A percentile compares a stretch with the other conserved stretches of the same genome.
Conservation (phyloP, 2,329 filamentous ascomycete genomes). For the Phaeosphaeria sp. region DNA sequence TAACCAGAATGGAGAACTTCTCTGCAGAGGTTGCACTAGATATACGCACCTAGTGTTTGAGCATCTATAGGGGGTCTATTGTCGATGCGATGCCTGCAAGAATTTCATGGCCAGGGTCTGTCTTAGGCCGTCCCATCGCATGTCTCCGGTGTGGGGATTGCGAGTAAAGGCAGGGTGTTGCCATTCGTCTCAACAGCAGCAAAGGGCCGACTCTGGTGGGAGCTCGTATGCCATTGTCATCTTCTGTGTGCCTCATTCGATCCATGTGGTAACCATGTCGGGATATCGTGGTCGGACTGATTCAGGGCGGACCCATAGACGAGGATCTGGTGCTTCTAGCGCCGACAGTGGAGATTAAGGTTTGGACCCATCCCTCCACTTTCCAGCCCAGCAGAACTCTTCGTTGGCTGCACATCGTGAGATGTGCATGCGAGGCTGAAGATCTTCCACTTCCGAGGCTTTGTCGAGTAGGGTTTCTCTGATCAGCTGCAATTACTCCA, state of each 20-base stretch:
- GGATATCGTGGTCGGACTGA: neutral
- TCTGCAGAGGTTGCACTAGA: neutral
- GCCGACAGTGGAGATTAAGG: neutral
- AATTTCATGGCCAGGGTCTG: neutral
- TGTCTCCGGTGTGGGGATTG: neutral
- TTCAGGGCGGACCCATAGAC: neutral
- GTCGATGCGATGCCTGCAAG: neutral
- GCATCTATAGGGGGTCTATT: neutral
- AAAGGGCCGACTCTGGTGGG: neutral
- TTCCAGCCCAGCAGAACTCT: neutral
- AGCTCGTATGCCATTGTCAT: neutral
- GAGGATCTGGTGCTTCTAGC: neutral
- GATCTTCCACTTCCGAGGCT: neutral
- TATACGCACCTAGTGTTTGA: neutral
- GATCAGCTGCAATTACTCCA: neutral
- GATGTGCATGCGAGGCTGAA: neutral
- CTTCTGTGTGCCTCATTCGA: neutral
- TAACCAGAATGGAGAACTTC: neutral
- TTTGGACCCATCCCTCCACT: neutral
- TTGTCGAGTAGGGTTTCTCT: neutral
- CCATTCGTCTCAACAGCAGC: neutral
- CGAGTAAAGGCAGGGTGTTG: neutral
- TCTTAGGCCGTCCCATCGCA: neutral
- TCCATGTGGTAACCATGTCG: neutral
- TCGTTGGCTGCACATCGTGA: neutral